A percentile compares a stretch with the other conserved stretches of the same genome.
Evolutionary conservation across 2,329 filamentous ascomycete genomes (phyloP).

Genomic region (Neofusicoccum laricinum): DNA sequence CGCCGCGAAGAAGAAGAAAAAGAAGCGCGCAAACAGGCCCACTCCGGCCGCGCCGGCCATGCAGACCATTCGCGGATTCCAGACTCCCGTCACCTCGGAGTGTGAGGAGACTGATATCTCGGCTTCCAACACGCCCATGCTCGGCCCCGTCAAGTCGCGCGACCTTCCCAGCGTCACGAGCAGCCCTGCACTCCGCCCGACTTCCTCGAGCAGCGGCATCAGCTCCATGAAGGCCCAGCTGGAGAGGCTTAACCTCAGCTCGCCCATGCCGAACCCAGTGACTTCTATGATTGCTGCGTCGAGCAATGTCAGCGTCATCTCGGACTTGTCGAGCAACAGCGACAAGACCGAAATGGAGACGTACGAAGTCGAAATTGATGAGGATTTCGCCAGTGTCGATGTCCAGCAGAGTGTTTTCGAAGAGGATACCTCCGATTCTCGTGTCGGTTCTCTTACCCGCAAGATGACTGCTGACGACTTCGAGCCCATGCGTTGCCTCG

Average conservation of each 20-base stretch:
- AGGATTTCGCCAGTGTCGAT: conserved; percentile 76
- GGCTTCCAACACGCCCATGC: conserved; percentile 39
- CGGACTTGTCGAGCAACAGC: conserved; percentile 54
- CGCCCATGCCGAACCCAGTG: conserved; percentile 52
- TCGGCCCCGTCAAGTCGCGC: conserved; percentile 37
- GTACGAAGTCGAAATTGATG: conserved; percentile 80
- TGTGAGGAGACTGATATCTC: conserved; percentile 56
- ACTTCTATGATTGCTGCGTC: conserved; percentile 31
- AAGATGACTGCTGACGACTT: conserved; percentile 95
- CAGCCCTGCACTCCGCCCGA: conserved; percentile 50
- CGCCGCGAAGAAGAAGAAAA: conserved; percentile 35
- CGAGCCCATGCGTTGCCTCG: conserved; percentile 83
- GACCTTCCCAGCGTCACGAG: conserved; percentile 51
- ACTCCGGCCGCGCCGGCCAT: conserved; percentile 36
- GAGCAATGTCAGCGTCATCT: conserved; percentile 54
- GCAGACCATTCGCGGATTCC: conserved; percentile 47
- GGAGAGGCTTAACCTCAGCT: conserved; percentile 68
- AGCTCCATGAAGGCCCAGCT: conserved; percentile 78
- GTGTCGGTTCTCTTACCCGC: conserved; percentile 53
- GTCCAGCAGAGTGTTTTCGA: conserved; percentile 30
- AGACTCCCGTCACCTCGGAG: conserved; percentile 50
- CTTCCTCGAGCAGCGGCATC: conserved; percentile 64
- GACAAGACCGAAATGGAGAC: conserved; percentile 72
- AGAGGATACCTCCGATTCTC: conserved; percentile 47
- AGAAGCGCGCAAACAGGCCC: conserved; percentile 35